Evolutionary conservation across 345 rosid species (phyloP), one percentile per base, ranked within the genome.

Genomic region (Euphorbia lathyris): DNA sequence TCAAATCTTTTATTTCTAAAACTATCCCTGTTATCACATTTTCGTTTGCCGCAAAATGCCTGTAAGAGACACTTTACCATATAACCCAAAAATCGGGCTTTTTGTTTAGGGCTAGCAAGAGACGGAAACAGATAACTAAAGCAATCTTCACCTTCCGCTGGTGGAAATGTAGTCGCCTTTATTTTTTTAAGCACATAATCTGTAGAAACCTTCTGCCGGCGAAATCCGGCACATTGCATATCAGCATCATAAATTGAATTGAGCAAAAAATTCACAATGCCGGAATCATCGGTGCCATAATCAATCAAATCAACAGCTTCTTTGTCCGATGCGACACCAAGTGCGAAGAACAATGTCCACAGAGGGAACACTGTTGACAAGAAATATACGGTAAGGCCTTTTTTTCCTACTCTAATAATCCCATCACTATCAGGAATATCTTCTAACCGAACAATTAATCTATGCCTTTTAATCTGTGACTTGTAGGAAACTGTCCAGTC

Each of bases 1-100:
- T 92, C 99, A 55, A 95, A 68, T 75, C 99, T 86, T 80, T 92
- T 95, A 76, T 95, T 92, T 77, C 93, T 79, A 67, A 95, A 95
- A 75, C 76, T 85, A 65, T 92, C 99, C 78, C 92, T 79, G 67
- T 87, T 92, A 48, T 95, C 97, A 63, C 89, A 84, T 75, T 88
- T 92, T 71, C 93, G 75, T 40, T 76, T 79, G 23, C 97, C 97
- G 14, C 82, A 78, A 77, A 79, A 90, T 20, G 92, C 97, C 68
- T 76, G 82, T 68, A 92, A 69, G 40, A 92, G 92, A 72, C 93
- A 88, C 71, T 87, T 92, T 38, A 92, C 93, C 96, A 95, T 92
- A 73, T 95, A 95, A 7, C 92, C 97, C 48, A 95, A 78, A 76
- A 92, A 92, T 1, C 89, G 84, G 59, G 99, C 97, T 83, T 95